These are phyloP conservation scores for Ephemerocybe angulata DNA, from an alignment of 768 basidiomycete species.

Conservation along the genomic window DNA sequence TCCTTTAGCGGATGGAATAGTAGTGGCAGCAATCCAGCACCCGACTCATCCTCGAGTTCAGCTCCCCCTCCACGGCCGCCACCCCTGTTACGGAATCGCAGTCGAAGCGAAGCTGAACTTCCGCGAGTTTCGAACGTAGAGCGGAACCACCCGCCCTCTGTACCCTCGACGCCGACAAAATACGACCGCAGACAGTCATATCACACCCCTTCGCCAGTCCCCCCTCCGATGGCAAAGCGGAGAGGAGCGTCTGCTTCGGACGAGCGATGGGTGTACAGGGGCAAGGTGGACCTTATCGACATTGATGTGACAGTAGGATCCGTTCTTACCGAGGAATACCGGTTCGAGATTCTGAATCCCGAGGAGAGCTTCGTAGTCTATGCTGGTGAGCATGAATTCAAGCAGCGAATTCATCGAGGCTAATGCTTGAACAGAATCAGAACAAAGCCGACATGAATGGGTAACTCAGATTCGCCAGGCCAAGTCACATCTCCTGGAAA, in stretches of 20 bases:
- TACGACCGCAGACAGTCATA: slow-evolving; percentile 17
- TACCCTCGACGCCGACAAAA: background rate
- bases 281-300: slow-evolving; percentile 66
- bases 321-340: slow-evolving; percentile 49
- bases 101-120: slow-evolving; percentile 61
- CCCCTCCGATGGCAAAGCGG: slow-evolving; percentile 27
- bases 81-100: slow-evolving; percentile 42
- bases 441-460: slow-evolving; percentile 64
- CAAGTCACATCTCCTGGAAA: slow-evolving; percentile 65
- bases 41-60: slow-evolving; percentile 15
- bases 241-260: slow-evolving; percentile 36
- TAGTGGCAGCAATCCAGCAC: slow-evolving; percentile 19
- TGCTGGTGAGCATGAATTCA: slow-evolving; percentile 43
- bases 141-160: background rate
- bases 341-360: slow-evolving; percentile 74
- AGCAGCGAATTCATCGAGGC: background rate
- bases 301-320: slow-evolving; percentile 64
- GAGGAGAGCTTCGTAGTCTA: slow-evolving; percentile 74
- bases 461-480: slow-evolving; percentile 61
- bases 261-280: slow-evolving; percentile 73
- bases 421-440: slow-evolving; percentile 37
- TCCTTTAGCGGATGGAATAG: slow-evolving; percentile 26
- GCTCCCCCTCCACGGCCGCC: slow-evolving; percentile 23
- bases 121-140: slow-evolving; percentile 16
- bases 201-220: slow-evolving; percentile 15